phyloP scores from a whole-genome alignment of 2,329 filamentous ascomycete genomes.

The Pseudogymnoascus sp. region DNA sequence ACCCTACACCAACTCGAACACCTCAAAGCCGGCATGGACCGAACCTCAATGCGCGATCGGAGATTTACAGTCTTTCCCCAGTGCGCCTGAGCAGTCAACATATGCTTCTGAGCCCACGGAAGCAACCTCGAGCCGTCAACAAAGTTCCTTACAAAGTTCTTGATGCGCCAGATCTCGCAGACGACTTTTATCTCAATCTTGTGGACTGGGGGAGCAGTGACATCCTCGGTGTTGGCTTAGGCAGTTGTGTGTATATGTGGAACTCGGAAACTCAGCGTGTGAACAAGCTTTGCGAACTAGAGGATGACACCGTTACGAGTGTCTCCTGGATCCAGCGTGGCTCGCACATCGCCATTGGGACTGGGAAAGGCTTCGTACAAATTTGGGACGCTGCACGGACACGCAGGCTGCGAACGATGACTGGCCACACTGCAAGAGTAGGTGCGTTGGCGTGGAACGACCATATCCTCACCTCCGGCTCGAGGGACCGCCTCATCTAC shows the following conservation, averaged over 20 bases:
- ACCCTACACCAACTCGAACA: slow-evolving; percentile 81
- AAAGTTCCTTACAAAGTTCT: slow-evolving; percentile 98
- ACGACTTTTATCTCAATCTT: slow-evolving; percentile 96
- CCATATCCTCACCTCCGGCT: slow-evolving; percentile 93
- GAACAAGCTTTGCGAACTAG: slow-evolving; percentile 85
- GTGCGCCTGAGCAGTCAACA: slow-evolving; percentile 89
- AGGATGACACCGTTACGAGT: slow-evolving; percentile 90
- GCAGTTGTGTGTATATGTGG: slow-evolving; percentile 97
- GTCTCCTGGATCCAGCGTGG: slow-evolving; percentile 98
- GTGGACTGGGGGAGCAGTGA: slow-evolving; percentile 98
- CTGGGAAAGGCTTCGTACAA: slow-evolving; percentile 86
- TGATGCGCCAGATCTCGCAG: slow-evolving; percentile 89
- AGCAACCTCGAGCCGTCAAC: slow-evolving; percentile 81
- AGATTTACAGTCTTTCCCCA: slow-evolving; percentile 92
- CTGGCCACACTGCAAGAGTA: slow-evolving; percentile 86
- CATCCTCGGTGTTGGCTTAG: slow-evolving; percentile 84
- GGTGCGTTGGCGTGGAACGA: slow-evolving; percentile 96
- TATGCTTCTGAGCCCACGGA: slow-evolving; percentile 83
- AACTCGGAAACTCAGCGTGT: slow-evolving; percentile 87
- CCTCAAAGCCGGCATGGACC: slow-evolving; percentile 81
- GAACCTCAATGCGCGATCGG: slow-evolving; percentile 81
- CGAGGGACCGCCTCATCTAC: slow-evolving; percentile 85
- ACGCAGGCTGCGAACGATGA: slow-evolving; percentile 87
- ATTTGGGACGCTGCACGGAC: slow-evolving; percentile 94
- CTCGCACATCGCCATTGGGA: slow-evolving; percentile 91